Evolutionary conservation across 2,329 filamentous ascomycete genomes (phyloP), one percentile per base, ranked within the genome.

Genomic region (Monilinia polystroma): DNA sequence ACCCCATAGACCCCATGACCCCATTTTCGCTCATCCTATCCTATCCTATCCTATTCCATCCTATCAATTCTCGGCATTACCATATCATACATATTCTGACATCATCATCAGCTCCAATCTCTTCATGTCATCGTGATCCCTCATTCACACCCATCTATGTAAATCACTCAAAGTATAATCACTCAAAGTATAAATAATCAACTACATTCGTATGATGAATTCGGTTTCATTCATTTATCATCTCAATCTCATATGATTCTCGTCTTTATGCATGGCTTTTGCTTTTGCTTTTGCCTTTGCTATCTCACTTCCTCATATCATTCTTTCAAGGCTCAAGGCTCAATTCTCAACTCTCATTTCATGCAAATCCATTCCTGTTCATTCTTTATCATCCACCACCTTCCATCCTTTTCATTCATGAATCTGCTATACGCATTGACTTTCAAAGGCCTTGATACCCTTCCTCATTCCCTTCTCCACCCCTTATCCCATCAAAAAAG

Each of bases 181-280:
- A 29, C 29, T 29, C 29, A 32, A 32, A 26, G 20, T 43, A 45
- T 23, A 38, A 47, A 60, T 54, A 1, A 1, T 18, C 7, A 32
- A n/a, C 18, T 8, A 12, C 38, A 14, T 62, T 29, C 23, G 23
- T 38, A 18, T 62, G 20, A 62, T 51, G 32, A n/a, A 51, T 51
- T 62, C n/a, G 32, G 12, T 47, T 26, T 59, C 56, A 59, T 59
- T 59, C 56, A 59, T 59, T 47, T 59, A 59, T 59, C 56, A 59
- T 59, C 56, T 47, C 56, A 47, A 35, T 59, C 56, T 59, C 56
- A 59, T 32, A 59, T 59, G 43, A 49, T 38, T 47, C 32, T 35
- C 12, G 16, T 23, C 29, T 55, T 11, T n/a, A n/a, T 53, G 26
- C 49, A 26, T 53, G 26, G 16, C 51, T 32, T 53, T 53, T 52